Conservation (phyloP, 257 asterid genomes). For the Craterostigma plantagineum region DNA sequence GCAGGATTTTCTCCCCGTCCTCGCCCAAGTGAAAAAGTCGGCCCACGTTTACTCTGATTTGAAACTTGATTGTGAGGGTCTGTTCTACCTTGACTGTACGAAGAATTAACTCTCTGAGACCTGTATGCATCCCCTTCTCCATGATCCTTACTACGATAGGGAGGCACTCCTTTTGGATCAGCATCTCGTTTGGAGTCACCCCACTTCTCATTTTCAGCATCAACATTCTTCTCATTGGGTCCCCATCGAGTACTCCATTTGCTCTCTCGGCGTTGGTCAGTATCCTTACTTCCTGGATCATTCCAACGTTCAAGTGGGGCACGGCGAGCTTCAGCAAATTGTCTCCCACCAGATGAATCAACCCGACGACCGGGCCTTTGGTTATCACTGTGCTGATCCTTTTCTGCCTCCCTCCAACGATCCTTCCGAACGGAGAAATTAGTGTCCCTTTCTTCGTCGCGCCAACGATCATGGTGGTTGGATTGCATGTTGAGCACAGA, state of each 20-base stretch:
- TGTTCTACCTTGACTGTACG: conserved; percentile 58
- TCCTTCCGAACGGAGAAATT: conserved; percentile 58
- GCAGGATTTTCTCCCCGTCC: conserved; percentile 57
- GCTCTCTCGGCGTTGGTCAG: conserved; percentile 74
- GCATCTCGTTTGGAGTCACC: conserved; percentile 41
- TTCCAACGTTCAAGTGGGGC: no score
- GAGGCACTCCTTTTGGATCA: conserved; percentile 36
- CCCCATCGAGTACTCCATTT: conserved; percentile 98
- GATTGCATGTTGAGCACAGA: conserved; percentile 67
- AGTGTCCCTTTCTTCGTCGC: conserved; percentile 92
- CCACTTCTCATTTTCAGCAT: conserved; percentile 51
- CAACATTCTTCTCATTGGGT: conserved; percentile 49
- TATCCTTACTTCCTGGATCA: conserved; percentile 66
- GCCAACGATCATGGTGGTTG: conserved; percentile 82
- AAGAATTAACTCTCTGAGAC: conserved; percentile 83
- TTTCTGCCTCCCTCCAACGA: conserved; percentile 91
- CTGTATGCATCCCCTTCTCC: conserved; percentile 63
- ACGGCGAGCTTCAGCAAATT: conserved; percentile 62
- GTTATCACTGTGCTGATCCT: conserved; percentile 35
- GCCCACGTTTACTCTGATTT: conserved; percentile 36
- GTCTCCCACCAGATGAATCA: conserved; percentile 60
- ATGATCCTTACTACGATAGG: conserved; percentile 61
- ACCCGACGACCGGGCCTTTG: conserved; percentile 60
- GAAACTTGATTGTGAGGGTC: conserved; percentile 46
- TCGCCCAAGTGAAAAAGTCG: conserved; percentile 49